Evolutionary conservation across 305 asterid genomes (phyloP).

Genomic region (Stenogyne calaminthoides): DNA sequence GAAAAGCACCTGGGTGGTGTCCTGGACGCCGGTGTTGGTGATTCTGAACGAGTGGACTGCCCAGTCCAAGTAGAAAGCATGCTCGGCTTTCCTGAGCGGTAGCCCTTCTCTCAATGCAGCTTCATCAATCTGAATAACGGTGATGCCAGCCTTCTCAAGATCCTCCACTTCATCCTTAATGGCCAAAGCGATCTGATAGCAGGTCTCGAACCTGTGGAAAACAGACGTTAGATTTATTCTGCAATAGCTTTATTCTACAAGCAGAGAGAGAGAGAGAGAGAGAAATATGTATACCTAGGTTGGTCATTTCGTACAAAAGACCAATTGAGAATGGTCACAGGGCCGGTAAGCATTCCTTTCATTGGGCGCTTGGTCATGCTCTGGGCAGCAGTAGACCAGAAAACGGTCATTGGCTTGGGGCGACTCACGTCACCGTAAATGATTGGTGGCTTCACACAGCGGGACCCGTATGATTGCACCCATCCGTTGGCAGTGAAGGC

Average conservation of each 20-base stretch:
- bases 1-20: constrained; percentile 65
- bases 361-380: constrained; percentile 97
- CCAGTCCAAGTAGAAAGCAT: constrained; percentile 83
- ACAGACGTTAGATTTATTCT: constrained; percentile 3
- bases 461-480: constrained; percentile 98
- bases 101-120: constrained; percentile 84
- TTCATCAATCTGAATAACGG: constrained; percentile 76
- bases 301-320: constrained; percentile 97
- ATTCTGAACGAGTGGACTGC: constrained; percentile 84
- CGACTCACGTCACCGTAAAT: constrained; percentile 98
- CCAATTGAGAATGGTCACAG: constrained; percentile 97
- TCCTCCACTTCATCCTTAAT: constrained; percentile 86
- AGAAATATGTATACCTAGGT: constrained; percentile 57
- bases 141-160: constrained; percentile 76
- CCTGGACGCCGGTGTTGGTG: constrained; percentile 66
- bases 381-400: constrained; percentile 93
- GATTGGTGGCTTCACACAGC: constrained; percentile 99
- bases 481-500: constrained; percentile 95
- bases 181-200: constrained; percentile 80
- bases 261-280: neutral
- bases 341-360: constrained; percentile 99
- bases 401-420: constrained; percentile 93
- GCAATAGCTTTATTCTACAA: neutral
- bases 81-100: constrained; percentile 77
- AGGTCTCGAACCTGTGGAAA: constrained; percentile 57